Evolutionary conservation across 2,329 filamentous ascomycete genomes (phyloP), one percentile per base, ranked within the genome.

Genomic region (Sarocladium brachiariae): DNA sequence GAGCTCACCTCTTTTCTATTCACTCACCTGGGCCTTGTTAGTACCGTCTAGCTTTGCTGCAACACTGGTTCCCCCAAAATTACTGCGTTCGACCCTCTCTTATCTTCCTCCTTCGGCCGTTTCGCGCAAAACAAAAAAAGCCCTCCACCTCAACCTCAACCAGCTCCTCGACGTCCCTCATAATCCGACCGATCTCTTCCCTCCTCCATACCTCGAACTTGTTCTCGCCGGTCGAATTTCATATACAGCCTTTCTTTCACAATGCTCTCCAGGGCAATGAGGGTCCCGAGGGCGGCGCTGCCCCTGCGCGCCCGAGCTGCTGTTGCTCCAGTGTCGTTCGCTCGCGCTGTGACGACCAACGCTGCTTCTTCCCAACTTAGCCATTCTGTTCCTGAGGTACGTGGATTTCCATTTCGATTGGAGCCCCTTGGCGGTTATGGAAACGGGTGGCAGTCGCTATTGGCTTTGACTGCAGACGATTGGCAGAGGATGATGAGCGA

Each of bases 341-440:
- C 71, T 67, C 83, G 92, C 68, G 81, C 81, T 61, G 93, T 99
- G 65, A 99, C 93, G 61, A 97, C 93, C 59, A 86, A 97, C 73
- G 93, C 93, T 58, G 93, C 93, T 59, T 92, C 87, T 63, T 84
- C 90, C 63, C 89, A 95, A 70, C 84, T 90, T 63, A 89, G 92
- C 70, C 88, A 87, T 77, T 77, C 82, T 57, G 74, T 79, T 58
- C 75, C 77, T 53, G 58, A 74, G 69, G 72, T 74, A 62, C 62
- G 70, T 59, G 24, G 27, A 37, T n/a, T 11, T 3, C 8, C 21
- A 18, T 7, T 43, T 27, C 14, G 3, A 24, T 10, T 43, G 25
- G 13, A 31, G n/a, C n/a, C n/a, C n/a, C n/a, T n/a, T n/a, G n/a
- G n/a, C n/a, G n/a, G n/a, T n/a, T n/a, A n/a, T n/a, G n/a, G n/a